Base-by-base conservation (phyloP, 2,329 filamentous ascomycete genomes). In the Trichoderma oligosporum region DNA sequence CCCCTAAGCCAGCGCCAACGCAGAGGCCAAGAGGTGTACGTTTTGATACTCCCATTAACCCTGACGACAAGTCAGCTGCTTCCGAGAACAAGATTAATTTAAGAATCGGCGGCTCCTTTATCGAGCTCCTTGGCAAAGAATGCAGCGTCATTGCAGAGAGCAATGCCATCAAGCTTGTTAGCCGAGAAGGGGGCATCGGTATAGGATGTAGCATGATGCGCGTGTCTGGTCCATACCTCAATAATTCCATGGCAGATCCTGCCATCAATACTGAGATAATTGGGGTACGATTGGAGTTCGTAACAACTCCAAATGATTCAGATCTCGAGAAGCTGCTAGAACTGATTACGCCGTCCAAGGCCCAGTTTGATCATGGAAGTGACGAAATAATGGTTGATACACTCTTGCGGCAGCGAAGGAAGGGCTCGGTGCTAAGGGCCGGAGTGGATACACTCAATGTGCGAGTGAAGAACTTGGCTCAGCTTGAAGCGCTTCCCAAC, bases 311-410 rank as follows among this genome's bases (percentile, higher is more conserved):
- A 0, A 86, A 87, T 60, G 87, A 96, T 63, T 76, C 80, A 16
- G 94, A 99, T 69, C 78, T 99, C 0, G 88, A 92, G 66, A 83
- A 86, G 31, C 79, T 99, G 1, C 76, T 99, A 0, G 87, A 89
- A 52, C 79, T 99, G 51, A 89, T 99, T 56, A 96, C 89, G 6
- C 95, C 94, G 0, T 96, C 92, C 0, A 94, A 91, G 62, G 85
- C 94, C 70, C 91, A 92, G 61, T 97, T 94, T 65, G 81, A 86
- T 62, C 87, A 93, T 60, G 84, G 86, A 45, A 89, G 95, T 60
- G 91, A 97, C 64, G 93, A 97, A 66, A 96, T 99, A 60, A 86
- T 99, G 78, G 83, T 99, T 20, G 93, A 97, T 64, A 97, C 91
- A 0, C 78, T 99, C 0, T 75, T 97, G 12, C 82, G 89, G 20